Evolutionary conservation across 163 green algal species (phyloP).

Genomic region (Prototheca stagnorum): DNA sequence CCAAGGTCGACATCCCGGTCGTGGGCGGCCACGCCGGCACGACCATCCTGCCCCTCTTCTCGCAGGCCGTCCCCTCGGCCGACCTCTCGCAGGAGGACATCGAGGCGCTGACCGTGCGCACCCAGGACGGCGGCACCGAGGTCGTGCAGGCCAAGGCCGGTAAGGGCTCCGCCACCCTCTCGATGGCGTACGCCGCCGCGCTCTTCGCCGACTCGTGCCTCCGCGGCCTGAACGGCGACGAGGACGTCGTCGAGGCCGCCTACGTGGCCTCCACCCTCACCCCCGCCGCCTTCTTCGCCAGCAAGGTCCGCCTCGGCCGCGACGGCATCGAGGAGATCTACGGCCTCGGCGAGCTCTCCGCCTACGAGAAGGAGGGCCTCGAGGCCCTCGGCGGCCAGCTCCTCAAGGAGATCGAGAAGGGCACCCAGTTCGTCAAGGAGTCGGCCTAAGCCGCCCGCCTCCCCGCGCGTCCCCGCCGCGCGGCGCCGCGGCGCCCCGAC

Average conservation of each 20-base stretch:
- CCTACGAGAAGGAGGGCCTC: slow-evolving; percentile 60
- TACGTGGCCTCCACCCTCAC: slow-evolving; percentile 57
- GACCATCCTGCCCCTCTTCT: slow-evolving; percentile 62
- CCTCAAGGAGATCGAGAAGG: slow-evolving; percentile 72
- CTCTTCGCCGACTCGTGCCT: slow-evolving; percentile 83
- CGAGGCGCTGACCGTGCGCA: slow-evolving; percentile 87
- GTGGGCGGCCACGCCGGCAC: slow-evolving; percentile 12
- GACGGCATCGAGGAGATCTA: slow-evolving; percentile 61
- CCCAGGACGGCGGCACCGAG: slow-evolving; percentile 96
- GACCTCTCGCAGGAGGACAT: slow-evolving; percentile 53
- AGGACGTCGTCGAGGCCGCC: slow-evolving; percentile 66
- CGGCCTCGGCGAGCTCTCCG: slow-evolving; percentile 52
- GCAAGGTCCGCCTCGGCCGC: slow-evolving; percentile 39
- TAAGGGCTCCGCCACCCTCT: slow-evolving; percentile 84
- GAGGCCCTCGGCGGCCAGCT: slow-evolving; percentile 67
- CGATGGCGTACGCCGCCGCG: slow-evolving; percentile 89
- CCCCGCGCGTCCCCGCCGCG: too few relatives aligned
- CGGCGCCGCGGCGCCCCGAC: too few relatives aligned
- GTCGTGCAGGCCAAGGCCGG: slow-evolving; percentile 74
- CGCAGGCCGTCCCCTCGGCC: slow-evolving; percentile 48
- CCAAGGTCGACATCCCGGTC: slow-evolving; percentile 82
- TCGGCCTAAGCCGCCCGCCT: too few relatives aligned
- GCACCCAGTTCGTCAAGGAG: slow-evolving; percentile 66
- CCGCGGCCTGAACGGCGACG: slow-evolving; percentile 72
- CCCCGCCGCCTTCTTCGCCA: slow-evolving; percentile 76